Percentiles rank a stretch among this genome's conserved stretches.
Evolutionary conservation across 768 basidiomycete species (phyloP).

Genomic region (Termitomyces sp.): DNA sequence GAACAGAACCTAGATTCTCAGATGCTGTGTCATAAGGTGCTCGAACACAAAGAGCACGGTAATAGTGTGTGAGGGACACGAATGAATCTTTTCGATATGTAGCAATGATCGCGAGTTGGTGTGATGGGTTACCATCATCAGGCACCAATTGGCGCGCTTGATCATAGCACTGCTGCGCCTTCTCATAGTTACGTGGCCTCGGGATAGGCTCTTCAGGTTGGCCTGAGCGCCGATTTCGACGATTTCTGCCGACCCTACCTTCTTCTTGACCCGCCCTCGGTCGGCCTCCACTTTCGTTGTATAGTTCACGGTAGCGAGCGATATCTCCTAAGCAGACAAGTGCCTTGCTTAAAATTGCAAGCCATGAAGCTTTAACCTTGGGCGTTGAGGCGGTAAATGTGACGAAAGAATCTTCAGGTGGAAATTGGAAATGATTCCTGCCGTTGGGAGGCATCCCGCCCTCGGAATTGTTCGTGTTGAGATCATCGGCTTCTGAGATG

Average conservation of each 20-base stretch:
- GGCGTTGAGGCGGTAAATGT: slow-evolving; percentile 32
- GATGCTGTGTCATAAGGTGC: slow-evolving; percentile 83
- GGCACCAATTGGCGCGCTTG: slow-evolving; percentile 81
- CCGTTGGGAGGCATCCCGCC: slow-evolving; percentile 25
- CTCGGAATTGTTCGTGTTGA: slow-evolving; percentile 13
- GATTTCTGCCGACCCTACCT: slow-evolving; percentile 31
- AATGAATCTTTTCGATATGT: slow-evolving; percentile 84
- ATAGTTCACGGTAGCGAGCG: slow-evolving; percentile 88
- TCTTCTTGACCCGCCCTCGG: slow-evolving; percentile 67
- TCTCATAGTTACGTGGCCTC: slow-evolving; percentile 63
- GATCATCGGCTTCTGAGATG: slow-evolving; percentile 31
- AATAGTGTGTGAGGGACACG: slow-evolving; percentile 76
- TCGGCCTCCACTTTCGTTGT: slow-evolving; percentile 66
- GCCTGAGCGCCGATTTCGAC: slow-evolving; percentile 44
- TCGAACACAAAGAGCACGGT: slow-evolving; percentile 83
- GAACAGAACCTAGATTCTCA: slow-evolving; percentile 74
- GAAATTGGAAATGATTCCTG: slow-evolving; percentile 61
- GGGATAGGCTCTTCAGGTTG: slow-evolving; percentile 39
- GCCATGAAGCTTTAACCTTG: slow-evolving; percentile 52
- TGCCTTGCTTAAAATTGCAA: slow-evolving; percentile 81
- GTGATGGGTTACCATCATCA: slow-evolving; percentile 88
- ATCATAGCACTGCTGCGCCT: slow-evolving; percentile 77
- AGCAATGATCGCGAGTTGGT: slow-evolving; percentile 91
- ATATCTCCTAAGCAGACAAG: slow-evolving; percentile 93
- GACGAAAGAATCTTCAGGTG: slow-evolving; percentile 42